Percentiles rank a stretch among this genome's conserved stretches.
Conservation (phyloP, 2,329 filamentous ascomycete species). For the Fonsecaea pugnacius region DNA sequence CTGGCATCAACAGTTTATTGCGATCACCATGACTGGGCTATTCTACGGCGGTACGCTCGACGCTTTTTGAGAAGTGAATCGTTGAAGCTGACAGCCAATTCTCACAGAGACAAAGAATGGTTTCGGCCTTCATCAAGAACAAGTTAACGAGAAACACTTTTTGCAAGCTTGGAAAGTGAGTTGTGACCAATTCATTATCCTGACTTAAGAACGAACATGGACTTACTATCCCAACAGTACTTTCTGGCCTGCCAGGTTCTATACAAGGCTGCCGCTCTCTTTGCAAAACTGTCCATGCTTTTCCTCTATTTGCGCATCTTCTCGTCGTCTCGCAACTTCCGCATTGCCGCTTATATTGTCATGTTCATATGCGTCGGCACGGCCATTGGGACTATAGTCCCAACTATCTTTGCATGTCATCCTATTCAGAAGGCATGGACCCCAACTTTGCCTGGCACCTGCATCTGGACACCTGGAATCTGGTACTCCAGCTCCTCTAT, state of each 20-base stretch:
- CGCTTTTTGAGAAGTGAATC: neutral
- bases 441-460: constrained; percentile 10
- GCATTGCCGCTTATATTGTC: constrained; percentile 11
- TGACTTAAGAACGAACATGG: neutral
- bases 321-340: constrained; percentile 16
- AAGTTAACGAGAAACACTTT: constrained; percentile 12
- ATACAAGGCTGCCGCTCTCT: constrained; percentile 19
- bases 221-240: constrained; percentile 9
- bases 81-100: neutral
- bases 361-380: constrained; percentile 21
- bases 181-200: neutral
- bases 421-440: constrained; percentile 19
- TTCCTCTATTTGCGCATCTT: constrained; percentile 19
- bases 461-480: constrained; percentile 17
- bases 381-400: constrained; percentile 15
- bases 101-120: constrained; percentile 17
- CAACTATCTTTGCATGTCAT: constrained; percentile 17
- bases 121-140: constrained; percentile 12
- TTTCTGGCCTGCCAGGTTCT: constrained; percentile 17
- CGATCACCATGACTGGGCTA: constrained; percentile 14
- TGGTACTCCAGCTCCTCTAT: constrained; percentile 20
- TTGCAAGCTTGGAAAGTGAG: constrained; percentile 21
- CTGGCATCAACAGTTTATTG: constrained; percentile 3
- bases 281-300: constrained; percentile 18
- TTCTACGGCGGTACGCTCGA: constrained; percentile 15